phyloP scores from a whole-genome alignment of 1,139 yeast genomes.

The Suhomyces taliae region DNA sequence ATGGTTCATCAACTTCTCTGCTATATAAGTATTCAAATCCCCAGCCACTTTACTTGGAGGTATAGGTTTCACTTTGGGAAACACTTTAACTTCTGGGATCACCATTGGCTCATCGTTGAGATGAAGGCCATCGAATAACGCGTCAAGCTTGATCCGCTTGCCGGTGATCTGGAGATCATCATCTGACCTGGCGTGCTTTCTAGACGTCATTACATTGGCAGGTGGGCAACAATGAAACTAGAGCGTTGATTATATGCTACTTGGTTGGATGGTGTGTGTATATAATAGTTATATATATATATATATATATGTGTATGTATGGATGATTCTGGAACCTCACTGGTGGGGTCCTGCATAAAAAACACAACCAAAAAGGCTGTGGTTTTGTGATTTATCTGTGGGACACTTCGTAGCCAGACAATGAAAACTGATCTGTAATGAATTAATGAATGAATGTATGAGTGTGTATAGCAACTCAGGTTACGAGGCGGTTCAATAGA shows the following conservation, averaged over 20 bases:
- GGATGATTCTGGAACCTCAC: conserved; percentile 16
- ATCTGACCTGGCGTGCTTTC: conserved; percentile 18
- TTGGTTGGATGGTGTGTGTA: no score
- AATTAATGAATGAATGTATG: no score
- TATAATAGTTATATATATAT: no score
- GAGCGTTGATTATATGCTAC: background rate
- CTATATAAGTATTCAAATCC: conserved; percentile 23
- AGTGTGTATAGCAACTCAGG: no score
- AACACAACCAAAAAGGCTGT: no score
- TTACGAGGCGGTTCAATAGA: no score
- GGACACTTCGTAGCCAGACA: background rate
- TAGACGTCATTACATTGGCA: conserved; percentile 7
- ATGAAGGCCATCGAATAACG: conserved; percentile 19
- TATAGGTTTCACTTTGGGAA: background rate
- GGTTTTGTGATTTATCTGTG: no score
- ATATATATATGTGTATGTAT: background rate
- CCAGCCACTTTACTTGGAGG: background rate
- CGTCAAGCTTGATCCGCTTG: conserved; percentile 28
- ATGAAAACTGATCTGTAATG: no score
- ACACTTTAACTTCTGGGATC: conserved; percentile 1
- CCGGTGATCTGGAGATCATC: conserved; percentile 16
- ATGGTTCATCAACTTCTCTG: conserved; percentile 27
- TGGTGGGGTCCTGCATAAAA: background rate
- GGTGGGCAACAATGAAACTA: background rate
- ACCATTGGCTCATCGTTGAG: conserved; percentile 11